A percentile compares a stretch with the other conserved stretches of the same genome.
Evolutionary conservation across 441 rosid species (phyloP).

Genomic region (Cnidoscolus chayamansa): DNA sequence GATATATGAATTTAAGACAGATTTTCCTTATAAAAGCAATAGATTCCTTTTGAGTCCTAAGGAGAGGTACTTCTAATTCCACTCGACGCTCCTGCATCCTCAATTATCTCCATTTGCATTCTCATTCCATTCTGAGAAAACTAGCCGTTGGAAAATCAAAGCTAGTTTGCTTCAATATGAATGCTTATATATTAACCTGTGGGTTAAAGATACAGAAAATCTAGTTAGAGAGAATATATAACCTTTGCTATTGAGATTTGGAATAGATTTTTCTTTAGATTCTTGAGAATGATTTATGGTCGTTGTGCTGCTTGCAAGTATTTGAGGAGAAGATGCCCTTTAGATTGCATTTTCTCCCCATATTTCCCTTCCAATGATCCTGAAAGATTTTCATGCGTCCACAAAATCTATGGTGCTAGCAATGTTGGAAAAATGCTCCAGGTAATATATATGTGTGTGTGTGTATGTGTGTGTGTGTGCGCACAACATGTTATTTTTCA

Average conservation of each 20-base stretch:
- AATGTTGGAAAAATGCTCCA: conserved; percentile 32
- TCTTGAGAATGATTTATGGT: conserved; percentile 10
- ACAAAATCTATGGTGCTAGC: conserved; percentile 37
- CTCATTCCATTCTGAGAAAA: neutral
- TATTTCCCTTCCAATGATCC: conserved; percentile 38
- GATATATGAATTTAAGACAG: too few species aligned
- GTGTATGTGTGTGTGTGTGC: too few species aligned
- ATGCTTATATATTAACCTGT: neutral
- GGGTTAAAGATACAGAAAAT: neutral
- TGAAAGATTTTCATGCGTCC: conserved; percentile 35
- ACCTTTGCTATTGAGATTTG: neutral
- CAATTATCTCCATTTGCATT: neutral
- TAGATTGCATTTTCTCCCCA: conserved; percentile 34
- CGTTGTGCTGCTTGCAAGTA: conserved; percentile 42
- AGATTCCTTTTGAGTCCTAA: too few species aligned
- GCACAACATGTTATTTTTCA: too few species aligned
- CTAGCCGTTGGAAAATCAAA: conserved; percentile 6
- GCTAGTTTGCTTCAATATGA: neutral
- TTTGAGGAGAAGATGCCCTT: conserved; percentile 35
- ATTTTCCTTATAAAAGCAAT: too few species aligned
- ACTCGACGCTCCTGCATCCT: too few species aligned
- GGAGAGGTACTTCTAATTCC: too few species aligned
- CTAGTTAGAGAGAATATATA: neutral
- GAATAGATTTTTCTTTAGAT: neutral
- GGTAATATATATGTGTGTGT: conserved; percentile 14